Conservation (phyloP, 1,284 basidiomycete genomes). For the Ustilago xerochloae region DNA sequence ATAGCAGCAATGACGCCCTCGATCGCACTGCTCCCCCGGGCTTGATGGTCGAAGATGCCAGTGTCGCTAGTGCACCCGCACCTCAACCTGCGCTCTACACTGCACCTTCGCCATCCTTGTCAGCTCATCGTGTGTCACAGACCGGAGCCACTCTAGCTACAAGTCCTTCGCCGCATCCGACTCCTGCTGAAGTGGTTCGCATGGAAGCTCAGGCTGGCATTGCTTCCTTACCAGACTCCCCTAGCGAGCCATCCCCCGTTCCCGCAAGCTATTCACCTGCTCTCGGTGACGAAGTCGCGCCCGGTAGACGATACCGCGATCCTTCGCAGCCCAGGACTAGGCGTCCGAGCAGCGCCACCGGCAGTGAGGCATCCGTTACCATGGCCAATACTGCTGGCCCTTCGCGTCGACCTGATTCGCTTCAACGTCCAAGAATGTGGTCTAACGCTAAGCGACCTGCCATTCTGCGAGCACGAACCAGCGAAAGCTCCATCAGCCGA, state of each 20-base stretch:
- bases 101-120: conserved; percentile 5
- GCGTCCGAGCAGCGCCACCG: conserved; percentile 25
- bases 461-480: conserved; percentile 27
- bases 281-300: conserved; percentile 6
- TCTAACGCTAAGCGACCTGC: conserved; percentile 37
- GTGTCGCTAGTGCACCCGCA: conserved; percentile 24
- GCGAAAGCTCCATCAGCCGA: conserved; percentile 37
- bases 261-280: conserved; percentile 31
- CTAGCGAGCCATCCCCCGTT: conserved; percentile 45
- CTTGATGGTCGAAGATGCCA: conserved; percentile 27
- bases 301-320: conserved; percentile 8
- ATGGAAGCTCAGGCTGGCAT: conserved; percentile 62
- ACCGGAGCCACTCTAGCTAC: neutral
- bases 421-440: conserved; percentile 25
- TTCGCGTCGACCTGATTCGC: conserved; percentile 25
- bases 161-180: conserved; percentile 18
- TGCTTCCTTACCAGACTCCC: conserved; percentile 50
- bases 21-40: conserved; percentile 43
- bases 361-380: conserved; percentile 30
- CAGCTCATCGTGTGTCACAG: conserved; percentile 8
- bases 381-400: conserved; percentile 8
- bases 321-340: conserved; percentile 11
- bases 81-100: conserved; percentile 35
- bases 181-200: conserved; percentile 56
- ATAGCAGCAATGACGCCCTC: conserved; percentile 42